phyloP scores from a whole-genome alignment of 1,139 yeast species.

The Arxiozyma telluris region DNA sequence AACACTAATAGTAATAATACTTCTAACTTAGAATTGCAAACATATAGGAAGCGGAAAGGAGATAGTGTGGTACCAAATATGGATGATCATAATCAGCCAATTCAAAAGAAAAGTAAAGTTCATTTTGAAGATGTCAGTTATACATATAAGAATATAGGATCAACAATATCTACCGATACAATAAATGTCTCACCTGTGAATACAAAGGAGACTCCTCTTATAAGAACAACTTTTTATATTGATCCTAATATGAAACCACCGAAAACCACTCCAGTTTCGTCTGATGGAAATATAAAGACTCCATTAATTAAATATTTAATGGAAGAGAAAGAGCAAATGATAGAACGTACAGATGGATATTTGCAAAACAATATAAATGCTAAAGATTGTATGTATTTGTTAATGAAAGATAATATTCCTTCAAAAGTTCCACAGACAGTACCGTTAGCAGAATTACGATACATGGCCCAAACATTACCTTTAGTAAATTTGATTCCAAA shows the following conservation, averaged over 20 bases:
- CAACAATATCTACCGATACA: not conserved
- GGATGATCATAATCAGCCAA: not conserved
- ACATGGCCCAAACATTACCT: constrained; percentile 81
- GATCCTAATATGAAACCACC: constrained; percentile 10
- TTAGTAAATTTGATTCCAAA: constrained; percentile 71
- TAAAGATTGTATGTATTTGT: constrained; percentile 34
- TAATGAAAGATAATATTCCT: constrained; percentile 41
- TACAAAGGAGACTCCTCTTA: not conserved
- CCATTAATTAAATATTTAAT: constrained; percentile 6
- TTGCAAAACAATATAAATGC: constrained; percentile 23
- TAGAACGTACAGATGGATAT: constrained; percentile 13
- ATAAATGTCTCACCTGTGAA: not conserved
- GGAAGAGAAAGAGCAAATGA: not conserved
- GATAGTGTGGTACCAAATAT: not conserved
- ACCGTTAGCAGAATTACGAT: constrained; percentile 78
- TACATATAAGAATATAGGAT: not conserved
- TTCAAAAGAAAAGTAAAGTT: constrained; percentile 2
- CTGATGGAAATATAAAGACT: constrained; percentile 6
- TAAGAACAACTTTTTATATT: not conserved
- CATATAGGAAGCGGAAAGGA: not conserved
- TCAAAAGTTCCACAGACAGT: constrained; percentile 45
- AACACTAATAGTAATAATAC: not conserved
- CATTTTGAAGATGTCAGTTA: constrained; percentile 3
- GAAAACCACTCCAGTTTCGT: constrained; percentile 16
- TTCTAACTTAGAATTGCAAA: not conserved